These are phyloP conservation scores for Boletus sp. DNA, from an alignment of 768 basidiomycete genomes.

Conservation along the genomic window DNA sequence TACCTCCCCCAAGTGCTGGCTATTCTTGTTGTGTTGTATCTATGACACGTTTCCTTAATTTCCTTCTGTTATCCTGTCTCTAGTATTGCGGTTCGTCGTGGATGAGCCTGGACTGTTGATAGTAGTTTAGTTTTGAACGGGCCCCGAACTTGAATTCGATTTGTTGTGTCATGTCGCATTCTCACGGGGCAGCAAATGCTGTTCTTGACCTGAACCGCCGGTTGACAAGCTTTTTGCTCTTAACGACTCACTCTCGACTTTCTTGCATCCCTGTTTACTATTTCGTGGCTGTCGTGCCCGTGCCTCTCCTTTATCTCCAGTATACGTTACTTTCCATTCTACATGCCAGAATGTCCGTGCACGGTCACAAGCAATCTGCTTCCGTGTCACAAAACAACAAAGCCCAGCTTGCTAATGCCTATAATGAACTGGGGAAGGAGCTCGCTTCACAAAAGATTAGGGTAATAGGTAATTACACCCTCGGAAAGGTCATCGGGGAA, in stretches of 20 bases:
- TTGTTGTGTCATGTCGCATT: slow-evolving; percentile 27
- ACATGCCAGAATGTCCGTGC: slow-evolving; percentile 44
- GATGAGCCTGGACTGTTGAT: slow-evolving; percentile 24
- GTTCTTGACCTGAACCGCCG: slow-evolving; percentile 12
- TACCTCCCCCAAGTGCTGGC: slow-evolving; percentile 13
- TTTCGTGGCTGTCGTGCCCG: slow-evolving; percentile 34
- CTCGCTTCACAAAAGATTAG: slow-evolving; percentile 87
- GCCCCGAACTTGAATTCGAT: neutral
- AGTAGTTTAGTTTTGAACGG: slow-evolving; percentile 18
- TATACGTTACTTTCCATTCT: slow-evolving; percentile 26
- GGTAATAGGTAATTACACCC: slow-evolving; percentile 92
- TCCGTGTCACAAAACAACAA: slow-evolving; percentile 75
- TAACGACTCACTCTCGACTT: slow-evolving; percentile 8
- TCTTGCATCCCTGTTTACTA: slow-evolving; percentile 19
- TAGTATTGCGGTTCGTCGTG: slow-evolving; percentile 12
- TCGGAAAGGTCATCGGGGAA: slow-evolving; percentile 94
- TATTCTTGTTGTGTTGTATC: slow-evolving; percentile 42
- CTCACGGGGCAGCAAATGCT: slow-evolving; percentile 19
- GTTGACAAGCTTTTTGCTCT: neutral
- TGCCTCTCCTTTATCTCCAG: slow-evolving; percentile 33
- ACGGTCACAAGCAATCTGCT: slow-evolving; percentile 58
- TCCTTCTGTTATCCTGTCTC: slow-evolving; percentile 22
- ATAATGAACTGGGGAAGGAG: slow-evolving; percentile 96
- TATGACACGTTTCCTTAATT: slow-evolving; percentile 38
- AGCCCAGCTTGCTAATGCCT: slow-evolving; percentile 89